Base-by-base conservation (phyloP, 805 yeast genomes). In the Kluyveromyces lactis region DNA sequence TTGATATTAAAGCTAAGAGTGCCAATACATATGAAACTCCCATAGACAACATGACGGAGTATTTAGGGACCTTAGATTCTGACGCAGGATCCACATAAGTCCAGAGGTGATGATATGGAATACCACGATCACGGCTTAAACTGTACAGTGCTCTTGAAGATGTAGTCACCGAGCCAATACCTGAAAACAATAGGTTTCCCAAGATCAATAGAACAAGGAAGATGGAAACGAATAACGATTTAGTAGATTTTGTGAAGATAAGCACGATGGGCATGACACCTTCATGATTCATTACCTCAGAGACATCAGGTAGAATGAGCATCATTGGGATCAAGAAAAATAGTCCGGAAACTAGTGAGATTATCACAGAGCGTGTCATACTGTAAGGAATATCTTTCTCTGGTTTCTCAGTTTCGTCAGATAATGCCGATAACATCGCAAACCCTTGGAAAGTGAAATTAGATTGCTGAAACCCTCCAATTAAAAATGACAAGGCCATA, bases 111-210 rank as follows among this genome's bases (percentile, higher is more conserved):
- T 75, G 72, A 49, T 67, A 73, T 2, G 94, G 94, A 32, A 85
- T 60, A 0, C 87, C 95, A 27, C 79, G 84, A 56, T 85, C 95
- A 63, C 95, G 72, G 38, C 90, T 86, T 63, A 85, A 78, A 18
- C 86, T 81, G 55, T 75, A 84, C 0, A 86, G 83, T n/a, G 81
- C 73, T 69, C 94, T 72, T 2, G 92, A 82, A 2, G 87, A 83
- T 0, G 94, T 81, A 1, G 92, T 84, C 26, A 82, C 67, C 1
- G 90, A 73, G 3, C 94, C 89, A 36, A 85, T 77, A 2, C 87
- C 81, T 26, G 86, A 86, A 58, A 84, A 84, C 8, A 81, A 52
- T 18, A 79, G 73, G 15, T 86, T 81, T 0, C 85, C 92, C 34
- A 77, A 66, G 42, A 81, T 71, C 55, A 83, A 63, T 4, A 82